Percentiles rank a stretch among this genome's conserved stretches.
Evolutionary conservation across 2,329 filamentous ascomycete genomes (phyloP).

Genomic region (Gliomastix tumulicola): DNA sequence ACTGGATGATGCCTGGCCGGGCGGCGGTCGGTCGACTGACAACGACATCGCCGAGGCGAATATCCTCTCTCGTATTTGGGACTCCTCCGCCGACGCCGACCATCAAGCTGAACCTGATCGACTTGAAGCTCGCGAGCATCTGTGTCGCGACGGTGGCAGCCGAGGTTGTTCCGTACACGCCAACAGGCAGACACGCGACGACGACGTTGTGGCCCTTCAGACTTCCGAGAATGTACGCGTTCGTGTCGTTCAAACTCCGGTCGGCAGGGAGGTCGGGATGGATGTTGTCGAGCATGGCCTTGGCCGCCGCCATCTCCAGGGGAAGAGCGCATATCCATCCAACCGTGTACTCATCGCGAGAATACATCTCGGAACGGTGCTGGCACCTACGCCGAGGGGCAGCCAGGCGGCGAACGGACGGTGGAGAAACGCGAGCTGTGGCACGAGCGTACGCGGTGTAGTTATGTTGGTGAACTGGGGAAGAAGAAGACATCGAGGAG

Average conservation of each 20-base stretch:
- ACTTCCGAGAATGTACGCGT: not conserved
- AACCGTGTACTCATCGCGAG: constrained; percentile 9
- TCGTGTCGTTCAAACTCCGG: not conserved
- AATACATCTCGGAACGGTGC: constrained; percentile 5
- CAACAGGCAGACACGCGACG: constrained; percentile 18
- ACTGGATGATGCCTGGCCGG: constrained; percentile 7
- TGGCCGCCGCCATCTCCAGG: constrained; percentile 10
- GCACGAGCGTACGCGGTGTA: too few relatives aligned
- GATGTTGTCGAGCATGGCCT: constrained; percentile 14
- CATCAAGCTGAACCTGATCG: constrained; percentile 10
- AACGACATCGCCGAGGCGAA: constrained; percentile 13
- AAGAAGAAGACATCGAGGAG: too few relatives aligned
- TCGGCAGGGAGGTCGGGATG: constrained; percentile 11
- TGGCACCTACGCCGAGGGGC: not conserved
- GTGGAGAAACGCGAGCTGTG: too few relatives aligned
- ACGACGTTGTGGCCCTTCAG: constrained; percentile 21
- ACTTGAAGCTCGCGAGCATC: constrained; percentile 22
- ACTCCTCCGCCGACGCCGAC: constrained; percentile 12
- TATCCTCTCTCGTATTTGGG: constrained; percentile 4
- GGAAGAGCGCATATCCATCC: constrained; percentile 13
- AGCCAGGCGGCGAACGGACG: too few relatives aligned
- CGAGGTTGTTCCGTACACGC: constrained; percentile 17
- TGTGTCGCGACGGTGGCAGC: constrained; percentile 19
- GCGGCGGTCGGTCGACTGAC: constrained; percentile 8
- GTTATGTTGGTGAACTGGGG: too few relatives aligned